These are phyloP conservation scores for Anthracocystis setariae DNA, from an alignment of 1,284 basidiomycete genomes.

Conservation along the genomic window DNA sequence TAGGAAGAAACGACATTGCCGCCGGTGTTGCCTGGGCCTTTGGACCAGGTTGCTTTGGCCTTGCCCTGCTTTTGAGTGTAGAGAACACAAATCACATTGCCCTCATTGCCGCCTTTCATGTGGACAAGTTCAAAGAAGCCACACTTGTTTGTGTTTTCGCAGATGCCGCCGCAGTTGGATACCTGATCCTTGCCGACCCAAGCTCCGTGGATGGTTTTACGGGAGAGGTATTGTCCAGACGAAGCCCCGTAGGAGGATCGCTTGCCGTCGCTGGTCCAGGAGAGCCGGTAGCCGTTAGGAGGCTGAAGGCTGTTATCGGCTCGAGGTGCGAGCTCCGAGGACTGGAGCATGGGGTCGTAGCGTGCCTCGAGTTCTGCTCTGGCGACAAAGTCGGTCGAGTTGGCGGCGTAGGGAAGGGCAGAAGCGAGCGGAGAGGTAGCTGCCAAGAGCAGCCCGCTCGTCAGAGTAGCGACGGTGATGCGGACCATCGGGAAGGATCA, in stretches of 20 bases:
- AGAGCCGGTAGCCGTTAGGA: constrained; percentile 16
- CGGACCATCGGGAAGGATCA: constrained; percentile 10
- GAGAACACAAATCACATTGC: constrained; percentile 32
- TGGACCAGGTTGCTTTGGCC: constrained; percentile 4
- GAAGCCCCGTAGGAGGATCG: constrained; percentile 19
- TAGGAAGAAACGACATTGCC: constrained; percentile 24
- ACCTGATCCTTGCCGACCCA: constrained; percentile 14
- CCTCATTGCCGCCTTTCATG: constrained; percentile 20
- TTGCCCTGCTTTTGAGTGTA: constrained; percentile 23
- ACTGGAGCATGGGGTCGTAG: constrained; percentile 4
- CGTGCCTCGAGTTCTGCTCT: constrained; percentile 10
- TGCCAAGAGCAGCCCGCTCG: constrained; percentile 16
- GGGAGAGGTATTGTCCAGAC: constrained; percentile 21
- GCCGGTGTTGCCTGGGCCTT: constrained; percentile 11
- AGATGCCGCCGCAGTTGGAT: constrained; percentile 13
- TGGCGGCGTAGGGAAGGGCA: constrained; percentile 11
- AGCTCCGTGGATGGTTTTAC: constrained; percentile 16
- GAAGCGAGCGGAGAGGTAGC: constrained; percentile 6
- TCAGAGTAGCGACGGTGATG: constrained; percentile 6
- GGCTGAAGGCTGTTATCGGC: constrained; percentile 7
- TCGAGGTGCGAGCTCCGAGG: constrained; percentile 9
- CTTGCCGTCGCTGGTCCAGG: constrained; percentile 21
- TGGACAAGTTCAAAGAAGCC: constrained; percentile 28
- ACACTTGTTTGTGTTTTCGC: constrained; percentile 4
- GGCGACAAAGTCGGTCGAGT: constrained; percentile 10